Base-by-base conservation (phyloP, 2,329 filamentous ascomycete species). In the Stachybotrys echinatus region DNA sequence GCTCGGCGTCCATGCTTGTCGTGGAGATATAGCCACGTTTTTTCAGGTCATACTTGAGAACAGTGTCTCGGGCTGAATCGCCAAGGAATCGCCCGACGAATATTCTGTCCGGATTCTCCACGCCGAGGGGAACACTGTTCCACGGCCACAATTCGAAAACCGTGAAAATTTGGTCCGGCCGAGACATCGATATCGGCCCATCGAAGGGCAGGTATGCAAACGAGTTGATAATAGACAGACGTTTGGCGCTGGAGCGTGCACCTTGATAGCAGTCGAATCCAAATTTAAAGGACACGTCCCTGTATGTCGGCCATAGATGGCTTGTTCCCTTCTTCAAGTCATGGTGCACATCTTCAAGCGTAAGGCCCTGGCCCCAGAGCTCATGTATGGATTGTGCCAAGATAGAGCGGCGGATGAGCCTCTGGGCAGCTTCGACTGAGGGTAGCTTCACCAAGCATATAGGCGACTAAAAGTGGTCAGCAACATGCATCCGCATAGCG, bases 1-100 rank as follows among this genome's bases (percentile, higher is more conserved):
- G 77, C 66, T 97, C 94, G 0, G 92, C 88, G 65, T 99, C 94
- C 94, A 99, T 97, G 43, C 89, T 94, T 0, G 94, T 99, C 0
- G 92, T 97, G 58, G 88, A 90, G 60, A 99, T 97, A 65, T 99
- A 99, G 38, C 80, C 79, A 23, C 94, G 77, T 69, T 95, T 96
- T 75, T 99, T 99, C 20, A 99, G 77, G 65, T 96, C 91, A 61
- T 92, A 95, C 21, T 79, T 87, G 34, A 80, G 74, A 27, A 89
- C 77, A 5, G 85, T 74, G 48, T 88, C 81, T 42, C 92, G 79
- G 3, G 80, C 80, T 2, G 88, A 85, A 12, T 73, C 72, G 2
- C 77, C 85, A 21, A 97, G 66, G 50, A 82, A 81, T 8, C 91
- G 83, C 12, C 89, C 90, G 22, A 97, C 78, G 62, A 87, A 87